Percentiles rank a stretch among this genome's conserved stretches.
phyloP scores from a whole-genome alignment of 2,329 filamentous ascomycete genomes.

The Aspergillus piperis region DNA sequence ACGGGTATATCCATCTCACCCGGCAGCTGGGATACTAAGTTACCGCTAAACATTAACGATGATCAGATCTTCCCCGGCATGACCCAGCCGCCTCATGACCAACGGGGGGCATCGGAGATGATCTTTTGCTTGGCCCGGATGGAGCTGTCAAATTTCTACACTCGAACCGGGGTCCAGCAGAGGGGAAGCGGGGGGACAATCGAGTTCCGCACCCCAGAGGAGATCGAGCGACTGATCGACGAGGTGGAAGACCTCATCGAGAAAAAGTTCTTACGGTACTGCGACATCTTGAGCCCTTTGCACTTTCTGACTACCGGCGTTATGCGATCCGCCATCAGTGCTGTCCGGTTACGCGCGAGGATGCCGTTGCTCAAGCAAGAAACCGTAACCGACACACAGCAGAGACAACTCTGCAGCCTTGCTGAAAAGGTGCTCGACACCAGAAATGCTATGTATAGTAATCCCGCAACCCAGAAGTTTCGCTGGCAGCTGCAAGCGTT shows the following conservation, averaged over 20 bases:
- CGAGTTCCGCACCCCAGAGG: slow-evolving; percentile 11
- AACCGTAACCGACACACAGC: slow-evolving; percentile 7
- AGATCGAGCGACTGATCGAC: slow-evolving; percentile 25
- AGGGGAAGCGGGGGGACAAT: slow-evolving; percentile 6
- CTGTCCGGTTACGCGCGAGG: slow-evolving; percentile 47
- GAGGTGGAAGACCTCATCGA: slow-evolving; percentile 37
- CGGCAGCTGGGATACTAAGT: slow-evolving; percentile 24
- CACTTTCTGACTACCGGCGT: slow-evolving; percentile 48
- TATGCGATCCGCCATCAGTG: slow-evolving; percentile 43
- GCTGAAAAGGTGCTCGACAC: slow-evolving; percentile 27
- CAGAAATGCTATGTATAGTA: slow-evolving; percentile 38
- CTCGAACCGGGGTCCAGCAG: slow-evolving; percentile 14
- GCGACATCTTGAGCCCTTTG: slow-evolving; percentile 38
- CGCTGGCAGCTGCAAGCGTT: slow-evolving; percentile 47
- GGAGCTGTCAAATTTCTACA: slow-evolving; percentile 30
- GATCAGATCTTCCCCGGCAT: slow-evolving; percentile 44
- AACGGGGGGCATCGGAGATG: slow-evolving; percentile 49
- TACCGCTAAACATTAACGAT: slow-evolving; percentile 46
- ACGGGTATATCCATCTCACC: slow-evolving; percentile 20
- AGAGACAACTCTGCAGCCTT: slow-evolving; percentile 9
- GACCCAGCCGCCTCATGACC: slow-evolving; percentile 42
- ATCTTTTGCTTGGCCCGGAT: slow-evolving; percentile 32
- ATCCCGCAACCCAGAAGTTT: slow-evolving; percentile 39
- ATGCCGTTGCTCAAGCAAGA: slow-evolving; percentile 33
- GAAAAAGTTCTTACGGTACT: slow-evolving; percentile 36